Evolutionary conservation across 2,329 filamentous ascomycete genomes (phyloP), one percentile per base, ranked within the genome.

Genomic region (Xylaria sp.): DNA sequence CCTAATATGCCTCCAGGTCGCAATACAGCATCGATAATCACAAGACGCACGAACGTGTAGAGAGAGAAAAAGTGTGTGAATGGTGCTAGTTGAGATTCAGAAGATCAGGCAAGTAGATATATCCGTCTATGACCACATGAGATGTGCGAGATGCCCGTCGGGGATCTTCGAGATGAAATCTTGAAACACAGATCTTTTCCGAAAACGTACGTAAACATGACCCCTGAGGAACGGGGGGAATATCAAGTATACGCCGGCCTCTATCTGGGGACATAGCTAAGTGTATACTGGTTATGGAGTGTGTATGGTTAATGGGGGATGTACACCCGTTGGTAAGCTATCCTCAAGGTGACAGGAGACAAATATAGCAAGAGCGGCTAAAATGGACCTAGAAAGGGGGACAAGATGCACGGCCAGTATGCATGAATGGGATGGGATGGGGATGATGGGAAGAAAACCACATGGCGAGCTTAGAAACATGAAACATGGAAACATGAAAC

Each of bases 401-500:
- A 64, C 37, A 18, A 18, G n/a, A 63, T 54, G 13, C 13, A 63
- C 46, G 54, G 54, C 23, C 10, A 20, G 44, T 13, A 41, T 63
- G 54, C 39, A 50, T 60, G 54, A 25, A 31, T n/a, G 41, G 41
- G 41, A 31, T n/a, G 41, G 41, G 41, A n/a, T 44, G 41, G 3
- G 41, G 15, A 44, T 44, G 39, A 44, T 44, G 39, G 39, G 13
- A 28, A 31, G 23, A 57, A 66, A 63, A 65, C 37, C 65, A 65
- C 71, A 74, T 66, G 74, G 74, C 71, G 66, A 44, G 67, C 48
- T 20, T 52, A 55, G 63, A 65, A 65, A 67, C 60, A 65, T 71
- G 72, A 75, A 74, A 73, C 68, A 73, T 72, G 70, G 74, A 74
- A 76, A 68, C 54, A 64, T 68, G 66, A 71, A 71, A 71, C 58